A percentile compares a stretch with the other conserved stretches of the same genome.
These are phyloP conservation scores for Chloranthus sessilifolius DNA, from an alignment of 164 flowering plant species.

Conservation along the genomic window DNA sequence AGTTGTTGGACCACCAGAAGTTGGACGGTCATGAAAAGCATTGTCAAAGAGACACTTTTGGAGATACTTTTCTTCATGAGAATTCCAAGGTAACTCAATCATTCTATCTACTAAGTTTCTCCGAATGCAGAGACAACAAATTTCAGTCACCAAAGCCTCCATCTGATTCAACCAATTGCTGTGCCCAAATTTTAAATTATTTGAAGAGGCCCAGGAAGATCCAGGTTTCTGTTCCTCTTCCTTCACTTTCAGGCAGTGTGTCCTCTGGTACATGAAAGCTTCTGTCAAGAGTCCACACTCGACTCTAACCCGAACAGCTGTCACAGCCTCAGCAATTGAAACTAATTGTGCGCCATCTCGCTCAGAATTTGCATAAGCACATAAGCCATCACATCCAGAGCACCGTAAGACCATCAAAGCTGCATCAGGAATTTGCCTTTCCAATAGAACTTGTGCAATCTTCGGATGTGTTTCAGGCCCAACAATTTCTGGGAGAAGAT, in stretches of 20 bases:
- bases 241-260: conserved; percentile 51
- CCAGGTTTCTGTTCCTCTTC: conserved; percentile 44
- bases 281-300: conserved; percentile 94
- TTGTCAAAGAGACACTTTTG: conserved; percentile 74
- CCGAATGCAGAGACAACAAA: conserved; percentile 81
- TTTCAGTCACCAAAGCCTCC: conserved; percentile 77
- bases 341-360: conserved; percentile 40
- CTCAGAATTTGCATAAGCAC: conserved; percentile 17
- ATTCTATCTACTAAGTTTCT: conserved; percentile 76
- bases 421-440: conserved; percentile 75
- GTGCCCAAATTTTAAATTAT: conserved; percentile 22
- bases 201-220: conserved; percentile 16
- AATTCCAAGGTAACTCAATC: conserved; percentile 93
- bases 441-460: conserved; percentile 83
- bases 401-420: conserved; percentile 90
- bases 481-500: conserved; percentile 83
- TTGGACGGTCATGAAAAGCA: conserved; percentile 59
- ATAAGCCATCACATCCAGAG: conserved; percentile 67
- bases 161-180: conserved; percentile 51
- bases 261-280: conserved; percentile 86
- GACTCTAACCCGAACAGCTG: conserved; percentile 79
- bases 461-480: conserved; percentile 81
- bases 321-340: conserved; percentile 76
- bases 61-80: conserved; percentile 79
- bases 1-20: too few relatives aligned